Conservation (phyloP, 768 basidiomycete species). For the Collybia mongolica region DNA sequence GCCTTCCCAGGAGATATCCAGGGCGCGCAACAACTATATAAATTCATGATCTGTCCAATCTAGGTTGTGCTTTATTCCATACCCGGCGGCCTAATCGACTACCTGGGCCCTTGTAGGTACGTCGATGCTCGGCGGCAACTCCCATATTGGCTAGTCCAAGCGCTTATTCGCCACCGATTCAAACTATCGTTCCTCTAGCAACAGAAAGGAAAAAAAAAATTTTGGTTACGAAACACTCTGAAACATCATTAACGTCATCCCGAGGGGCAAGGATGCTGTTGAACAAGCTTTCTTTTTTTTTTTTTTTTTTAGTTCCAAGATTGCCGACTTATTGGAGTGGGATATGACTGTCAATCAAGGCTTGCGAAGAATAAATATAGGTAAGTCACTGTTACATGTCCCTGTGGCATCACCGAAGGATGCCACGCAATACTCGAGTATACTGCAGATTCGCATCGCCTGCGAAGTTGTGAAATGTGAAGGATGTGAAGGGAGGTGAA, state of each 20-base stretch:
- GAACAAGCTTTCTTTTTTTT: too few relatives aligned
- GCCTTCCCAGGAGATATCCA: conserved; percentile 8
- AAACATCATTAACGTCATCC: conserved; percentile 6
- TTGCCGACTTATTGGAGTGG: too few relatives aligned
- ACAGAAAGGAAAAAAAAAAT: conserved; percentile 1
- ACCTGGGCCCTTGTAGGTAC: not conserved
- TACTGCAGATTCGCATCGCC: too few relatives aligned
- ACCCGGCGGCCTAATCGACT: not conserved
- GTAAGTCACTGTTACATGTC: too few relatives aligned
- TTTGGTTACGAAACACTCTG: not conserved
- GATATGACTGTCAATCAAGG: too few relatives aligned
- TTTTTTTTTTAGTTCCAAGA: too few relatives aligned
- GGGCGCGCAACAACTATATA: conserved; percentile 3
- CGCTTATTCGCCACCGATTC: not conserved
- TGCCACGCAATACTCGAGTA: too few relatives aligned
- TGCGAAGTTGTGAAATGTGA: too few relatives aligned
- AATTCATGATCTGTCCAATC: conserved; percentile 1
- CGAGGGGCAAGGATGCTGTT: not conserved
- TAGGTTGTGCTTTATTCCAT: too few relatives aligned
- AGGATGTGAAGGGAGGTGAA: too few relatives aligned
- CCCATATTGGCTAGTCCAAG: not conserved
- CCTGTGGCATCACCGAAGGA: too few relatives aligned
- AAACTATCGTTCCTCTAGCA: conserved; percentile 13
- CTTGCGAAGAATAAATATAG: too few relatives aligned
- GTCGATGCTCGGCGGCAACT: not conserved